Evolutionary conservation across 2,329 filamentous ascomycete genomes (phyloP), one percentile per base, ranked within the genome.

Genomic region (Arthrobotrys pseudoclavata): DNA sequence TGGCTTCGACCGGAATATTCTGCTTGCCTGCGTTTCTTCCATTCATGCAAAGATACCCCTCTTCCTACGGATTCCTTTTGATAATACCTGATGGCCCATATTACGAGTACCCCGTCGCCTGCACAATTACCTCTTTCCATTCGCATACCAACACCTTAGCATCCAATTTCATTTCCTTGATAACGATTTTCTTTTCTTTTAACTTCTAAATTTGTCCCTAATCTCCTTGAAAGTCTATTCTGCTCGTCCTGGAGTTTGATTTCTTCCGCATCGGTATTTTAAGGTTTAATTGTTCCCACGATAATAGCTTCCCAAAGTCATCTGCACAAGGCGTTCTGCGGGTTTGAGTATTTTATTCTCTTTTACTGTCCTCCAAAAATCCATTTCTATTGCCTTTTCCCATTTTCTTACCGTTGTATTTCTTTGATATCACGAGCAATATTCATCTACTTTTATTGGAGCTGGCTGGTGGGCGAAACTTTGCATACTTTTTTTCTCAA

Each of bases 201-300:
- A 62, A 57, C 47, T 67, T 61, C 52, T 40, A 55, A 64, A 71
- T 18, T 57, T 55, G 45, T 48, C 22, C 26, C 42, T 63, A 48
- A 62, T 50, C 22, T 52, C 48, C 60, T 55, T 61, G 45, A 53
- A 53, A 37, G 29, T 40, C 52, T 55, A 40, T 50, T 42, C 42
- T 60, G 34, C 26, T 47, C 50, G 48, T 63, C 53, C 53, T 67
- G 71, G 71, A 76, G 71, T 67, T 78, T 76, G 68, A 69, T 77
- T 69, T 69, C 52, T 48, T 70, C 72, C 64, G 64, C 60, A 69
- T 70, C 66, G 76, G 76, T 66, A 74, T 72, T 80, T 50, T 70
- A 64, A 77, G 69, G 76, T 72, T 31, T 55, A 53, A 68, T 64
- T 60, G 61, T 53, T 62, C 68, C 52, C 53, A 71, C 34, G 62